Conservation (phyloP, 106 monocot genomes). For the Dactylorhiza incarnata region DNA sequence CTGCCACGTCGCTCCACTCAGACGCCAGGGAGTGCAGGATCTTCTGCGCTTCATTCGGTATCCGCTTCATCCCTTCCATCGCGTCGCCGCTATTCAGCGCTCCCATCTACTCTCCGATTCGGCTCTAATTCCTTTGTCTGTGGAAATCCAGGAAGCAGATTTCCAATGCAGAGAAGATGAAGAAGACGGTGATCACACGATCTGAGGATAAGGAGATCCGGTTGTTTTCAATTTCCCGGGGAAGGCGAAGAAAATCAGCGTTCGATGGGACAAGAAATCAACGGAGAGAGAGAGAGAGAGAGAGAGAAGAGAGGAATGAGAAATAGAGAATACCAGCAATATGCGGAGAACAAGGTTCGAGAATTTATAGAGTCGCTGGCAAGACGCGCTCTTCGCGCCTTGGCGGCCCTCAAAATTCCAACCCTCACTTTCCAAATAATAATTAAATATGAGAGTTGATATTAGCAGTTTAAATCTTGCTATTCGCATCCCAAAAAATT, state of each 20-base stretch:
- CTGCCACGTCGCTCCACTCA: constrained; percentile 59
- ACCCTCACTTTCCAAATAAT: too few species aligned
- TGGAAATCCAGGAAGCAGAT: neutral
- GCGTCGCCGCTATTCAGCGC: neutral
- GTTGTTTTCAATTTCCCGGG: neutral
- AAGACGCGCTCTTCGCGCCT: neutral
- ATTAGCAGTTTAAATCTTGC: too few species aligned
- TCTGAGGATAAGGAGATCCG: neutral
- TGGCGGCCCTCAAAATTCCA: too few species aligned
- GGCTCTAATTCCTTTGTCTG: neutral
- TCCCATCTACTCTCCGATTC: too few species aligned
- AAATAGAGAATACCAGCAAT: neutral
- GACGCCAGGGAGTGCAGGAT: constrained; percentile 60
- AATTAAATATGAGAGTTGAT: too few species aligned
- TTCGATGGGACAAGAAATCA: neutral
- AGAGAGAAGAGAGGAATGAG: neutral
- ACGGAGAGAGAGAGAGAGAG: neutral
- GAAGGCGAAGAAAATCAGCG: neutral
- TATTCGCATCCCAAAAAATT: too few species aligned
- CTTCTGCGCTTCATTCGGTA: constrained; percentile 58
- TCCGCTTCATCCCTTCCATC: neutral
- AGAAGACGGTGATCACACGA: neutral
- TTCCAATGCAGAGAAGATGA: neutral
- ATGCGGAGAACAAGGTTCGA: neutral
- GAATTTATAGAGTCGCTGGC: neutral